Conservation (phyloP, 2,329 filamentous ascomycete species). For the Didymella glomerata region DNA sequence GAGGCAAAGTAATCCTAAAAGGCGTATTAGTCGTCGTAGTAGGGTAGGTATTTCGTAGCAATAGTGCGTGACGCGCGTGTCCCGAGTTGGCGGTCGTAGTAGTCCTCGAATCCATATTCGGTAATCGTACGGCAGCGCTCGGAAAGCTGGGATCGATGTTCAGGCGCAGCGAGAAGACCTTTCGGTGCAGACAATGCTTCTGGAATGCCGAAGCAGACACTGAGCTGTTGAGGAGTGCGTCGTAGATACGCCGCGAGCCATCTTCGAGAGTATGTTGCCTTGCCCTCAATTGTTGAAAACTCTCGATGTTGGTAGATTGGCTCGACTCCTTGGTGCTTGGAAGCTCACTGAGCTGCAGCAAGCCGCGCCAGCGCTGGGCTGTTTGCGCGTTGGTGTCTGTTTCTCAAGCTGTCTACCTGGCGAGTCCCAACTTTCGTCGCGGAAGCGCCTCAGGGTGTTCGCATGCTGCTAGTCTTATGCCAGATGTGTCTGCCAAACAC, state of each 20-base stretch:
- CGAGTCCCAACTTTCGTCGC: slow-evolving; percentile 39
- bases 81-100: slow-evolving; percentile 30
- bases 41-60: slow-evolving; percentile 45
- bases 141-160: slow-evolving; percentile 36
- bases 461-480: slow-evolving; percentile 46
- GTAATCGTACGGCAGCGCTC: slow-evolving; percentile 35
- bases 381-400: slow-evolving; percentile 28
- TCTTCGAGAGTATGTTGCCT: slow-evolving; percentile 31
- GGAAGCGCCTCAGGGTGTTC: slow-evolving; percentile 38
- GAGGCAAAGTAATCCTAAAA: slow-evolving; percentile 95
- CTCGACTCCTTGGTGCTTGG: slow-evolving; percentile 28
- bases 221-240: slow-evolving; percentile 18
- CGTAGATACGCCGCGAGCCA: slow-evolving; percentile 26
- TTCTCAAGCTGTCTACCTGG: slow-evolving; percentile 24
- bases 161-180: slow-evolving; percentile 28
- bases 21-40: slow-evolving; percentile 69
- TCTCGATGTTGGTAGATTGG: slow-evolving; percentile 21
- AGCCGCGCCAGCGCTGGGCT: slow-evolving; percentile 24
- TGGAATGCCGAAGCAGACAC: slow-evolving; percentile 11
- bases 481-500: slow-evolving; percentile 46
- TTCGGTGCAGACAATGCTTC: slow-evolving; percentile 23
- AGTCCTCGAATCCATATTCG: slow-evolving; percentile 36
- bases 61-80: slow-evolving; percentile 39
- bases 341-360: slow-evolving; percentile 20
- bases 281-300: slow-evolving; percentile 24